Evolutionary conservation across 148 eudicot genomes (phyloP).

Genomic region (Selenicereus undatus): DNA sequence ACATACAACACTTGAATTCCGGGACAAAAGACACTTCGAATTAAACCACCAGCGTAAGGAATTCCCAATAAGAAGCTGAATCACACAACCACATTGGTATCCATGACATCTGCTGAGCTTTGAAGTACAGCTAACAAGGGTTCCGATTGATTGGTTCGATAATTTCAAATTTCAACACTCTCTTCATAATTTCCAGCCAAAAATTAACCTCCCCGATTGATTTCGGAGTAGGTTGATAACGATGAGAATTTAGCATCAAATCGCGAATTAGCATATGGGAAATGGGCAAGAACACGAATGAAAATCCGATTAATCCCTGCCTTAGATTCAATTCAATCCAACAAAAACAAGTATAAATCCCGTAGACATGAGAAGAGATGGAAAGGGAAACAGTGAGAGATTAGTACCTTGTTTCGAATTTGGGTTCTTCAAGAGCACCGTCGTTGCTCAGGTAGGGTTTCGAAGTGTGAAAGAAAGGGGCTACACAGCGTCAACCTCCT

Average conservation of each 20-base stretch:
- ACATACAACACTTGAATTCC: background rate
- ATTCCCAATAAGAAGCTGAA: background rate
- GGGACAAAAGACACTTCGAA: background rate
- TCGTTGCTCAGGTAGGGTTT: background rate
- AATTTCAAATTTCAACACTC: too few species aligned
- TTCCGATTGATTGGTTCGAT: background rate
- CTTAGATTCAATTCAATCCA: background rate
- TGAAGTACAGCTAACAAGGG: background rate
- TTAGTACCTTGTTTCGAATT: background rate
- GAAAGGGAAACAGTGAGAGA: background rate
- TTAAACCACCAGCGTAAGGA: background rate
- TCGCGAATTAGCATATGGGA: background rate
- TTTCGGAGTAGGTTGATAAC: background rate
- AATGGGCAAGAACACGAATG: background rate
- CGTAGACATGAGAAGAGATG: too few species aligned
- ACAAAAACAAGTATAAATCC: too few species aligned
- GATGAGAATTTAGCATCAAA: conserved; percentile 1
- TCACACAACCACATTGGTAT: background rate
- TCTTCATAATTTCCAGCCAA: background rate
- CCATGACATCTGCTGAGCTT: background rate
- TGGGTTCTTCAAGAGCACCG: background rate
- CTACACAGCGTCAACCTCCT: too few species aligned
- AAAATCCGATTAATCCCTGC: background rate
- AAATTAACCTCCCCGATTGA: background rate
- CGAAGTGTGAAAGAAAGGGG: background rate